Evolutionary conservation across 345 rosid species (phyloP), one percentile per base, ranked within the genome.

Genomic region (Anacardium occidentale): DNA sequence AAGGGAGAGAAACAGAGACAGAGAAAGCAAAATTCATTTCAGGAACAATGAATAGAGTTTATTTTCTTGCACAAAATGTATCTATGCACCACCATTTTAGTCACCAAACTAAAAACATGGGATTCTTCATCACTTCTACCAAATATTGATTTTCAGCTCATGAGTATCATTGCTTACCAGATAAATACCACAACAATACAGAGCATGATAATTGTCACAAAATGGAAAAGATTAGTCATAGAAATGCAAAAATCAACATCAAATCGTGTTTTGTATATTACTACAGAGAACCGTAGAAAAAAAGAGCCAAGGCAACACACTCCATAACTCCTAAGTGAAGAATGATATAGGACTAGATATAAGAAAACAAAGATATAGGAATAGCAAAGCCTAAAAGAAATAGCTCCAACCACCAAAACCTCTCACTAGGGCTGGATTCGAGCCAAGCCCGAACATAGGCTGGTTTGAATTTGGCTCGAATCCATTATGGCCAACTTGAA

Each of bases 221-320:
- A 44, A 63, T 37, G 21, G 44, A 58, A 66, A 56, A 51, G 40
- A 12, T 32, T 29, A 68, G 29, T 56, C 51, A 68, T 14, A n/a
- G 58, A 66, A 54, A n/a, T 34, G 71, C n/a, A 68, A 54, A 68
- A 68, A 37, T 32, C 21, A 15, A 25, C 42, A 69, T 25, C 54
- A 57, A 47, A 21, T 2, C 20, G 6, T 57, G 13, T 21, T 44
- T 69, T 15, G 11, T 55, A 22, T 37, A 6, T 50, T 66, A 17
- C 29, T 25, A 26, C 17, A 18, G 53, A 44, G 29, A 44, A 40
- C 12, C 24, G 25, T 15, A 68, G 40, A 14, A 52, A 68, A 68
- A 68, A 0, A 29, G 29, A 54, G 9, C 15, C 60, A 53, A 63
- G 25, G 25, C 47, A 54, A 68, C 42, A 51, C 48, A 68, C 45